phyloP scores from a whole-genome alignment of 2,329 filamentous ascomycete genomes.

The Ophiocordyceps camponoti-saundersi region DNA sequence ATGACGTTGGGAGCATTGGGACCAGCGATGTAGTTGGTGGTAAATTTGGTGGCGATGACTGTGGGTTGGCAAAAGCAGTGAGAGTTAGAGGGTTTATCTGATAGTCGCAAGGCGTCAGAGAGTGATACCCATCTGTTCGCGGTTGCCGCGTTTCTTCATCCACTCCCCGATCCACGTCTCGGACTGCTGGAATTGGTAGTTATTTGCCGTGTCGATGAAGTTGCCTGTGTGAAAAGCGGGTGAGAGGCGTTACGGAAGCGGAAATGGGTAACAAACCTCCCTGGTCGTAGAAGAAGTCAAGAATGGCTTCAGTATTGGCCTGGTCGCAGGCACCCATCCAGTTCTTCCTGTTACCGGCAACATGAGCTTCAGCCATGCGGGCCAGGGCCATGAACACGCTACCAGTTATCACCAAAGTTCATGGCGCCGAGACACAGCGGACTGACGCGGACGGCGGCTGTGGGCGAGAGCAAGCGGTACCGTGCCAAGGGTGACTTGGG shows the following conservation, averaged over 20 bases:
- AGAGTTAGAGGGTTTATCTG: not conserved
- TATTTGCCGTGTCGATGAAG: conserved; percentile 57
- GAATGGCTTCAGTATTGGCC: conserved; percentile 40
- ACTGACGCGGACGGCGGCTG: conserved; percentile 48
- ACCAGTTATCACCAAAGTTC: conserved; percentile 44
- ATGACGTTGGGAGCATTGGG: conserved; percentile 23
- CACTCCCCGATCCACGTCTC: conserved; percentile 55
- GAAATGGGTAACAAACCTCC: conserved; percentile 8
- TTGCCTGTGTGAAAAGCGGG: conserved; percentile 30
- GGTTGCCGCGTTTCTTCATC: conserved; percentile 46
- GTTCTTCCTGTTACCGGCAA: conserved; percentile 3
- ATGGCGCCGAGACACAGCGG: conserved; percentile 48
- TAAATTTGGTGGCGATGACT: conserved; percentile 56
- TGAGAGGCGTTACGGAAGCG: not conserved
- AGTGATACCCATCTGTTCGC: conserved; percentile 42
- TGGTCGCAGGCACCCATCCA: conserved; percentile 50
- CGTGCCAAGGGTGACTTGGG: conserved; percentile 44
- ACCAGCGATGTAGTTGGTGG: conserved; percentile 36
- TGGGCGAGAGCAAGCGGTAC: conserved; percentile 49
- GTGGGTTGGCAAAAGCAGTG: not conserved
- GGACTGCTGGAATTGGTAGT: conserved; percentile 46
- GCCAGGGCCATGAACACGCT: conserved; percentile 1
- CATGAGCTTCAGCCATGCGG: not conserved
- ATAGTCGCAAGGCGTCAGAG: not conserved
- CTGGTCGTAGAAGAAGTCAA: conserved; percentile 48